Percentiles rank a stretch among this genome's conserved stretches.
Conservation (phyloP, 1,139 yeast genomes). For the Magnusiomyces clavatus region DNA sequence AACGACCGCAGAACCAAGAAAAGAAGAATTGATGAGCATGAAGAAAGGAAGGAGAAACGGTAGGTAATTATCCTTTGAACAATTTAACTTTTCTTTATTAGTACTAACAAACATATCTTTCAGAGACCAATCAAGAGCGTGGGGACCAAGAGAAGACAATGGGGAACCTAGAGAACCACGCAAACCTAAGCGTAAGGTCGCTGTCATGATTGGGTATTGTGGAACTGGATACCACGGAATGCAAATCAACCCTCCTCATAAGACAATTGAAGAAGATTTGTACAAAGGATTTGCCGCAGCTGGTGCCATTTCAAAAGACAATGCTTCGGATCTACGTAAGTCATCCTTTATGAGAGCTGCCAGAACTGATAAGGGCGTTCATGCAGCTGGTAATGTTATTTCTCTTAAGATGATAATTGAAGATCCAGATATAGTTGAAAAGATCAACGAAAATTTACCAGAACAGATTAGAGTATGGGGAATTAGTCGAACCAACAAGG, state of each 20-base stretch:
- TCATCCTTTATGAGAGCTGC: constrained; percentile 94
- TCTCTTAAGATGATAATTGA: constrained; percentile 84
- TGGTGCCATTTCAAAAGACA: constrained; percentile 85
- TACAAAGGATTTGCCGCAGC: constrained; percentile 80
- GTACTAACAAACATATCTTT: neutral
- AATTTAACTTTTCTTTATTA: neutral
- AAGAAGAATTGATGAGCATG: constrained; percentile 6
- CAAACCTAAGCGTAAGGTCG: constrained; percentile 79
- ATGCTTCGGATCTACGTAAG: constrained; percentile 83
- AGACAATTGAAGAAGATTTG: constrained; percentile 87
- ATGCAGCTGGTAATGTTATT: constrained; percentile 95
- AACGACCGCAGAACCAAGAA: constrained; percentile 13
- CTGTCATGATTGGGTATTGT: constrained; percentile 90
- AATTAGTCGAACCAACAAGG: constrained; percentile 76
- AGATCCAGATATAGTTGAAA: constrained; percentile 66
- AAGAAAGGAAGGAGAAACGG: constrained; percentile 8
- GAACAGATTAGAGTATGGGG: constrained; percentile 92
- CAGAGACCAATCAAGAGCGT: neutral
- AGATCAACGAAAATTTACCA: constrained; percentile 70
- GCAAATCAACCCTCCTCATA: constrained; percentile 88
- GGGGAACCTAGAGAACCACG: constrained; percentile 39
- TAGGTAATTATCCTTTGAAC: neutral
- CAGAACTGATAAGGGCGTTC: constrained; percentile 97
- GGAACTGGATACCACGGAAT: constrained; percentile 98
- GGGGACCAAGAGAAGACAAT: neutral